Evolutionary conservation across 257 asterid species (phyloP), one percentile per base, ranked within the genome.

Genomic region (Avicennia marina): DNA sequence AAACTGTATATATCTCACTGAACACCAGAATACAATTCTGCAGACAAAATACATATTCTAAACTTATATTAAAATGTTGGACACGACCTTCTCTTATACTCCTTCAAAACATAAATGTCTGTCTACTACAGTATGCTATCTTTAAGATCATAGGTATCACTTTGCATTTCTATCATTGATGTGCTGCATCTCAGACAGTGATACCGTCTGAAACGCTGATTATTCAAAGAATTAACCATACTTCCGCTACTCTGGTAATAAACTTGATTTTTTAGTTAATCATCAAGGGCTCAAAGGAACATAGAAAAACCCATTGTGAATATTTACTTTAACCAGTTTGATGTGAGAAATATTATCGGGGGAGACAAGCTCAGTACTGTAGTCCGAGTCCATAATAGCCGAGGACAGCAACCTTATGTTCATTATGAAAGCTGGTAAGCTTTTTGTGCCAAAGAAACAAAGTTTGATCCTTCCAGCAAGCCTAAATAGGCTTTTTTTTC

Each of bases 391-490:
- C 34, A 29, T 29, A 29, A 5, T 4, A 29, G 34, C n/a, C n/a
- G n/a, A n/a, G n/a, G n/a, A n/a, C n/a, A n/a, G n/a, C n/a, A n/a
- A n/a, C n/a, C n/a, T n/a, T n/a, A n/a, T n/a, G n/a, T n/a, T n/a
- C n/a, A n/a, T n/a, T n/a, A n/a, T n/a, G n/a, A n/a, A 52, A n/a
- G 42, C 5, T 19, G 40, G 68, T 51, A 40, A 40, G 47, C 8
- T 45, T 54, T 51, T 17, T 16, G 11, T 65, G 29, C 47, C 11
- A 19, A 45, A 39, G 10, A 9, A 52, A 26, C n/a, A 18, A n/a
- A n/a, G n/a, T 52, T 24, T 32, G 47, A 31, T 66, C 22, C 12
- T 31, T 51, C 50, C 66, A 25, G 52, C 63, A 52, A 60, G 53
- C 53, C 32, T 13, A 43, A 22, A 49, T 45, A 49, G 24, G 32